These are phyloP conservation scores for Eucalyptus pauciflora DNA, from an alignment of 345 rosid species.

Conservation along the genomic window DNA sequence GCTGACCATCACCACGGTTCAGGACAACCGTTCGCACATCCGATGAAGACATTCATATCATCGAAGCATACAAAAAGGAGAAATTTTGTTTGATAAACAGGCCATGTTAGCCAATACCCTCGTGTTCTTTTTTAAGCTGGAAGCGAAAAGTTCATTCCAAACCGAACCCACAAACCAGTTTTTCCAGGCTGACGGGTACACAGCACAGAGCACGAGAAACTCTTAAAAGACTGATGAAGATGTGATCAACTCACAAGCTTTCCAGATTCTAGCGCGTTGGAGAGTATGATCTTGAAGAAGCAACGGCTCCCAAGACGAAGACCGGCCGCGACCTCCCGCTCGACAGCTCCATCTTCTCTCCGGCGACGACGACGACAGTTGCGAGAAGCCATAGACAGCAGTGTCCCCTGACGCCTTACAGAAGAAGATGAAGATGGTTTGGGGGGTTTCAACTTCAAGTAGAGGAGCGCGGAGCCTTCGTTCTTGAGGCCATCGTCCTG, in stretches of 20 bases:
- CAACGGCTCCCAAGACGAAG: background rate
- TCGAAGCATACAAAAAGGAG: background rate
- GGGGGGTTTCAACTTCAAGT: background rate
- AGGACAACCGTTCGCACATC: background rate
- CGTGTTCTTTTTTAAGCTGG: background rate
- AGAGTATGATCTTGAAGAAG: background rate
- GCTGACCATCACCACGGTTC: background rate
- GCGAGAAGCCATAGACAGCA: background rate
- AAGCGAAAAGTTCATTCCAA: background rate
- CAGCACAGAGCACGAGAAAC: background rate
- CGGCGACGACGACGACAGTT: background rate
- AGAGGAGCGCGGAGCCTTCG: background rate
- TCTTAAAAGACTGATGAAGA: background rate
- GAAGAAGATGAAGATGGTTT: background rate
- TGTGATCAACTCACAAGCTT: background rate
- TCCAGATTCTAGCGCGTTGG: background rate
- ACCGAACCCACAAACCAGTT: background rate
- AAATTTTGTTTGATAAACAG: background rate
- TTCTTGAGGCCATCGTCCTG: background rate
- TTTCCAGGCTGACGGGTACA: background rate
- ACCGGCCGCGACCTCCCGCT: background rate
- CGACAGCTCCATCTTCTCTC: background rate
- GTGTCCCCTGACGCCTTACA: background rate
- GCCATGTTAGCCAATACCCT: background rate
- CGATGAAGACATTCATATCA: background rate